A percentile compares a stretch with the other conserved stretches of the same genome.
phyloP scores from a whole-genome alignment of 2,329 filamentous ascomycete species.

The Fusarium nematophilum region DNA sequence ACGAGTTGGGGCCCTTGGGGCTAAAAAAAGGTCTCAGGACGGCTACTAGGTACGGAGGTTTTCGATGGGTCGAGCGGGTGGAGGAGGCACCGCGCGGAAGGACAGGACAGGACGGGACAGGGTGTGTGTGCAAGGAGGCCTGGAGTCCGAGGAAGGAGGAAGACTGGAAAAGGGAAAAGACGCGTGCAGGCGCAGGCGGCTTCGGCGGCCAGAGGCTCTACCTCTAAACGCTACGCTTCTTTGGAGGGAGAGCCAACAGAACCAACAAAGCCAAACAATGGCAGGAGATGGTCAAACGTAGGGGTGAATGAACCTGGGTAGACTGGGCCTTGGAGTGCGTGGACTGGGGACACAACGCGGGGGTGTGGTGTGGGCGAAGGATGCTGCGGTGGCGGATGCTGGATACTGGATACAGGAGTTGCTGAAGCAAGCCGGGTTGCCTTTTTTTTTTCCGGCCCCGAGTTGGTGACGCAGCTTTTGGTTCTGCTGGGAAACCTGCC shows the following conservation, averaged over 20 bases:
- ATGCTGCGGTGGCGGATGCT: slow-evolving; percentile 25
- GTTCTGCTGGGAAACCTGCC: slow-evolving; percentile 25
- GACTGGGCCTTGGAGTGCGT: too few species aligned
- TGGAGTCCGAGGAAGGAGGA: slow-evolving; percentile 23
- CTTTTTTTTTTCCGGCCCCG: background rate
- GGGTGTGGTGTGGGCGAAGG: slow-evolving; percentile 29
- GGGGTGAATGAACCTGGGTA: too few species aligned
- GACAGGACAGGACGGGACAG: too few species aligned
- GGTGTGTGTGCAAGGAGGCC: slow-evolving; percentile 43
- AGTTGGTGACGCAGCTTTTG: slow-evolving; percentile 10
- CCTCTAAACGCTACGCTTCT: slow-evolving; percentile 9
- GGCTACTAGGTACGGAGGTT: slow-evolving; percentile 37
- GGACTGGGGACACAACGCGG: slow-evolving; percentile 34
- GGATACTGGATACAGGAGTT: too few species aligned
- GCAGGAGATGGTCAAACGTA: too few species aligned
- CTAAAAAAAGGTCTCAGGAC: slow-evolving; percentile 46
- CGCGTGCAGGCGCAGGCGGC: slow-evolving; percentile 24
- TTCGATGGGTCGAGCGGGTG: slow-evolving; percentile 43
- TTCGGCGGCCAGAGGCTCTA: slow-evolving; percentile 33
- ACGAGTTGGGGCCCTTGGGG: slow-evolving; percentile 31
- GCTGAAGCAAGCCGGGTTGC: slow-evolving; percentile 26
- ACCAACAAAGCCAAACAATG: slow-evolving; percentile 41
- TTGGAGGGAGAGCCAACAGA: slow-evolving; percentile 21
- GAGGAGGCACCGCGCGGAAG: too few species aligned
- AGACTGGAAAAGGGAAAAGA: background rate